phyloP scores from a whole-genome alignment of 345 rosid genomes.

The Salix suchowensis region DNA sequence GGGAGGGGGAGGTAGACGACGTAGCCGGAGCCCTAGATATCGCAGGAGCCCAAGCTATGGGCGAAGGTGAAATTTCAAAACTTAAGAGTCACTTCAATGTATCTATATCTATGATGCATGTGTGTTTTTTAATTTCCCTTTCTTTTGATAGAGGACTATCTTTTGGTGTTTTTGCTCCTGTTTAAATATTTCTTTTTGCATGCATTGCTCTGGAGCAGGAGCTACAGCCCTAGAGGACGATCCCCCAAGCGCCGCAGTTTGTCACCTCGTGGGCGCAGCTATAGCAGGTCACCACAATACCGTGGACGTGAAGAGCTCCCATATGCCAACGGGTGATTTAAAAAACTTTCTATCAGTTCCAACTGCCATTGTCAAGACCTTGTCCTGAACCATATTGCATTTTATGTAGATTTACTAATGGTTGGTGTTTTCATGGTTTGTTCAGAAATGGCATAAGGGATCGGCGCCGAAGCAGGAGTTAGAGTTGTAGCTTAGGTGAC shows the following conservation, averaged over 20 bases:
- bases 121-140: not conserved
- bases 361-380: not conserved
- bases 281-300: slow-evolving; percentile 82
- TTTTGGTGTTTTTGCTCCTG: not conserved
- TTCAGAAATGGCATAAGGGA: slow-evolving; percentile 80
- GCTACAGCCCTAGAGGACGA: slow-evolving; percentile 83
- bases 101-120: not conserved
- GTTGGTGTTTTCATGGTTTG: slow-evolving; percentile 7
- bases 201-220: slow-evolving; percentile 36
- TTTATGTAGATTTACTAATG: not conserved
- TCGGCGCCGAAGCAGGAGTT: slow-evolving; percentile 93
- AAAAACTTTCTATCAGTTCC: not conserved
- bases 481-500: slow-evolving; percentile 18
- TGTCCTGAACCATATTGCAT: not conserved
- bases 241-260: slow-evolving; percentile 69
- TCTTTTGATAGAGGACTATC: not conserved
- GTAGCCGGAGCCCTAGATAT: slow-evolving; percentile 80
- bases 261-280: slow-evolving; percentile 88
- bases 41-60: slow-evolving; percentile 90
- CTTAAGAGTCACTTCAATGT: not conserved
- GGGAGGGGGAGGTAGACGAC: slow-evolving; percentile 46
- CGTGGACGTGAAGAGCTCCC: slow-evolving; percentile 79
- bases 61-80: slow-evolving; percentile 39
- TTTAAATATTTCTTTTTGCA: not conserved
- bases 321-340: slow-evolving; percentile 79